A percentile compares a stretch with the other conserved stretches of the same genome.
Conservation (phyloP, 108 stramenopile genomes). For the Pseudonitzschia multiseries region DNA sequence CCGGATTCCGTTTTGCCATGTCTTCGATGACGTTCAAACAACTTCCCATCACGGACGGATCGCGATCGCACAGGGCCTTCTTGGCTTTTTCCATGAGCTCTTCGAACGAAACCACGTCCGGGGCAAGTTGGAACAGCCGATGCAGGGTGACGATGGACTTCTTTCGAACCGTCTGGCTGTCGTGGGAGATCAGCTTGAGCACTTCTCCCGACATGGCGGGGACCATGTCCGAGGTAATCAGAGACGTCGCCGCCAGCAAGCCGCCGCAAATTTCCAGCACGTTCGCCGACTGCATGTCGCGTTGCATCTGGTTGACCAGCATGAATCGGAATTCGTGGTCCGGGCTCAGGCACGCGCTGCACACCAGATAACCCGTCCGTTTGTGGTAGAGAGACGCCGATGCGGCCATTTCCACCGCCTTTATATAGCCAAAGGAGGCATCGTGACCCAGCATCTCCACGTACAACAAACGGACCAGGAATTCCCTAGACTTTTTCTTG, state of each 20-base stretch:
- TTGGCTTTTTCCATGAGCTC: slow-evolving; percentile 88
- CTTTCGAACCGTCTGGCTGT: slow-evolving; percentile 86
- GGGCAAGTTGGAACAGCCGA: slow-evolving; percentile 88
- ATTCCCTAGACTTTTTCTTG: slow-evolving; percentile 95
- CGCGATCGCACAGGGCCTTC: slow-evolving; percentile 93
- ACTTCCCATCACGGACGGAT: slow-evolving; percentile 96
- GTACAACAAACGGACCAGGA: slow-evolving; percentile 95
- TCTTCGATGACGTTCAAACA: slow-evolving; percentile 92
- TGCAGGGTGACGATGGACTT: slow-evolving; percentile 94
- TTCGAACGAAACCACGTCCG: slow-evolving; percentile 67
- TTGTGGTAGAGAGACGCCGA: slow-evolving; percentile 90
- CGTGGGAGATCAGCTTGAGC: slow-evolving; percentile 64
- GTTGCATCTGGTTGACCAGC: slow-evolving; percentile 98
- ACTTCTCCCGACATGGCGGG: slow-evolving; percentile 80
- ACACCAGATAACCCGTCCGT: slow-evolving; percentile 93
- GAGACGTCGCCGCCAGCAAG: slow-evolving; percentile 76
- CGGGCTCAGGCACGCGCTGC: slow-evolving; percentile 89
- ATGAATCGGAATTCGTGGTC: slow-evolving; percentile 98
- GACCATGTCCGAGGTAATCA: slow-evolving; percentile 95
- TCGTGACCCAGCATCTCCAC: slow-evolving; percentile 99
- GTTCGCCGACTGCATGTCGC: slow-evolving; percentile 90
- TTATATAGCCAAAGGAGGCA: slow-evolving; percentile 95
- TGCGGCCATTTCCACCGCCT: slow-evolving; percentile 95
- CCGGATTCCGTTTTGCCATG: slow-evolving; percentile 61
- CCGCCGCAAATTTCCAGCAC: slow-evolving; percentile 91